These are phyloP conservation scores for Adansonia madagascariensis DNA, from an alignment of 441 rosid genomes.

Conservation along the genomic window DNA sequence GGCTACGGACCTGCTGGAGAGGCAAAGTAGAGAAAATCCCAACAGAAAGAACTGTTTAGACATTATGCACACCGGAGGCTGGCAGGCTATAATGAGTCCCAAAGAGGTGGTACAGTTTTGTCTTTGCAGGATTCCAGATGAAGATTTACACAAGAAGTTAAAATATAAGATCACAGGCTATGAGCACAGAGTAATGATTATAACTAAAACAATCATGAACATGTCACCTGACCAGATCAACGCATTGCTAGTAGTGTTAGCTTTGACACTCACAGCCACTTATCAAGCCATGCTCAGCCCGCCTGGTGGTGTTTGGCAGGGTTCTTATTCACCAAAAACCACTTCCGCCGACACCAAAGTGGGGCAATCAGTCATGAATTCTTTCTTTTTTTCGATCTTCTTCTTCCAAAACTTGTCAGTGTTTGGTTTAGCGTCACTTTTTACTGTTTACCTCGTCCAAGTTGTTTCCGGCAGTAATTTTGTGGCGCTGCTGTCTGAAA, in stretches of 20 bases:
- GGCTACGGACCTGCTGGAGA: no score
- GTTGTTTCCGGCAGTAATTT: not conserved
- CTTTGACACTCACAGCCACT: not conserved
- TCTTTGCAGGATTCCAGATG: no score
- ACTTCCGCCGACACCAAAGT: not conserved
- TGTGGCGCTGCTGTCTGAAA: not conserved
- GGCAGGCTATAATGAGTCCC: no score
- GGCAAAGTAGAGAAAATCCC: no score
- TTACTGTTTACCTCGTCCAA: not conserved
- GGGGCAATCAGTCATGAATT: not conserved
- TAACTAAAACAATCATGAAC: not conserved
- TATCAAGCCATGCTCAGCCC: not conserved
- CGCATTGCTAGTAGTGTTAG: not conserved
- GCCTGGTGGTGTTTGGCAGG: not conserved
- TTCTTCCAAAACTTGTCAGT: not conserved
- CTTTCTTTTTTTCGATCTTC: not conserved
- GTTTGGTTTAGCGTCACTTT: not conserved
- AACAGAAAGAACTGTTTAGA: no score
- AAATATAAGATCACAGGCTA: no score
- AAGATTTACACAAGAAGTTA: no score
- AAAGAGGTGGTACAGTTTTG: no score
- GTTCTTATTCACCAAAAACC: not conserved
- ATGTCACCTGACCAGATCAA: not conserved
- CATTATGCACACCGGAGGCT: no score
- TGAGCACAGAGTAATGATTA: not conserved